Evolutionary conservation across 129 eudicot genomes (phyloP).

Genomic region (Flaveria bidentis): DNA sequence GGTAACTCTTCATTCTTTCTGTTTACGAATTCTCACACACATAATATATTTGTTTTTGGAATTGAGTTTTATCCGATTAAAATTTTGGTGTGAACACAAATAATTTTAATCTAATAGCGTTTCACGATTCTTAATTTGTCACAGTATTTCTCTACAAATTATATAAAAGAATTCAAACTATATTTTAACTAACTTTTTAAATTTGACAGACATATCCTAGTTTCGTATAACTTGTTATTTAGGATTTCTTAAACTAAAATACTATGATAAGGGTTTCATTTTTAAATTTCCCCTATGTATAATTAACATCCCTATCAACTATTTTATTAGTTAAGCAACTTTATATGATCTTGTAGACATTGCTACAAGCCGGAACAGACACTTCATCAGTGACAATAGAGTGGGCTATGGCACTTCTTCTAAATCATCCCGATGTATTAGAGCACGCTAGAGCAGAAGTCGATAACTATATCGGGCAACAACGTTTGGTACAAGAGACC

Average conservation of each 20-base stretch:
- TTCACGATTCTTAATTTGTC: too few relatives aligned
- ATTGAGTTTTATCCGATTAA: too few relatives aligned
- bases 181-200: neutral
- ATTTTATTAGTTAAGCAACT: too few relatives aligned
- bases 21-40: too few relatives aligned
- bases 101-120: too few relatives aligned
- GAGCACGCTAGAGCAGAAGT: conserved; percentile 43
- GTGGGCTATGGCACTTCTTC: conserved; percentile 47
- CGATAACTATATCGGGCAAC: conserved; percentile 28
- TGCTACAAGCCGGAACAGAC: conserved; percentile 45
- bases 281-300: too few relatives aligned
- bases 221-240: neutral
- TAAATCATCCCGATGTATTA: conserved; percentile 42
- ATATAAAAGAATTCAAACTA: too few relatives aligned
- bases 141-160: too few relatives aligned
- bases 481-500: conserved; percentile 41
- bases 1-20: too few relatives aligned
- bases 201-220: neutral
- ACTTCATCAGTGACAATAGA: conserved; percentile 51
- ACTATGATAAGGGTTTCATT: neutral
- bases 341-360: conserved; percentile 17
- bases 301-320: too few relatives aligned
- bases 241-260: neutral
- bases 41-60: too few relatives aligned
- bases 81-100: too few relatives aligned